Conservation (phyloP, 1,284 basidiomycete species). For the Ustilago shanxiensis region DNA sequence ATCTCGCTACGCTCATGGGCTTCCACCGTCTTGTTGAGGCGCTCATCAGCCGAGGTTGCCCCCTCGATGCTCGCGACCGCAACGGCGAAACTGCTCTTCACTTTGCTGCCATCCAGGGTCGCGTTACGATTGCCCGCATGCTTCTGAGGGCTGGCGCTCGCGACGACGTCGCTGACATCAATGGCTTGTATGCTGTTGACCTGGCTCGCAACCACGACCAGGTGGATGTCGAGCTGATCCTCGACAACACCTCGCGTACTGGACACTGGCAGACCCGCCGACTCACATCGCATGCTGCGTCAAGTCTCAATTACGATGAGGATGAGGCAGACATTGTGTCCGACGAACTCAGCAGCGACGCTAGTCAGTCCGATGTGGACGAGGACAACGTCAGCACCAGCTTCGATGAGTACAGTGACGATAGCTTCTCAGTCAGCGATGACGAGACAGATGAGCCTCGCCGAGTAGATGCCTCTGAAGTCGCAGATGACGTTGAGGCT, state of each 20-base stretch:
- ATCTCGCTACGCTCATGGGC: slow-evolving; percentile 85
- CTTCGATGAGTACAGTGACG: slow-evolving; percentile 58
- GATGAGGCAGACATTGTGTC: slow-evolving; percentile 41
- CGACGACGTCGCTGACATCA: slow-evolving; percentile 79
- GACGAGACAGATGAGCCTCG: slow-evolving; percentile 23
- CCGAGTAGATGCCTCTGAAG: background rate
- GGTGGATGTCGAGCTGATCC: slow-evolving; percentile 71
- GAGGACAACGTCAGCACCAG: slow-evolving; percentile 64
- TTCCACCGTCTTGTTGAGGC: slow-evolving; percentile 81
- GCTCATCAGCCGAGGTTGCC: slow-evolving; percentile 80
- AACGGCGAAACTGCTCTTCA: slow-evolving; percentile 93
- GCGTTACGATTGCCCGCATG: slow-evolving; percentile 77
- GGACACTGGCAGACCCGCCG: slow-evolving; percentile 47
- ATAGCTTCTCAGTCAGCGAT: slow-evolving; percentile 32
- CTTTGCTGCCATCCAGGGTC: slow-evolving; percentile 81
- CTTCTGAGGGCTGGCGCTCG: slow-evolving; percentile 85
- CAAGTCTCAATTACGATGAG: slow-evolving; percentile 59
- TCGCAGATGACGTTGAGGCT: slow-evolving; percentile 32
- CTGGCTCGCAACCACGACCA: slow-evolving; percentile 77
- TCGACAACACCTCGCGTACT: slow-evolving; percentile 55
- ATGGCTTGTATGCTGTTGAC: slow-evolving; percentile 85
- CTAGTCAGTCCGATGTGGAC: slow-evolving; percentile 57
- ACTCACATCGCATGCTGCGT: slow-evolving; percentile 49
- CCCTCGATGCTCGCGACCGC: slow-evolving; percentile 85
- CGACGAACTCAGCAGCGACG: slow-evolving; percentile 52